Evolutionary conservation across 1,139 yeast species (phyloP), one percentile per base, ranked within the genome.

Genomic region (Yarrowia galli): DNA sequence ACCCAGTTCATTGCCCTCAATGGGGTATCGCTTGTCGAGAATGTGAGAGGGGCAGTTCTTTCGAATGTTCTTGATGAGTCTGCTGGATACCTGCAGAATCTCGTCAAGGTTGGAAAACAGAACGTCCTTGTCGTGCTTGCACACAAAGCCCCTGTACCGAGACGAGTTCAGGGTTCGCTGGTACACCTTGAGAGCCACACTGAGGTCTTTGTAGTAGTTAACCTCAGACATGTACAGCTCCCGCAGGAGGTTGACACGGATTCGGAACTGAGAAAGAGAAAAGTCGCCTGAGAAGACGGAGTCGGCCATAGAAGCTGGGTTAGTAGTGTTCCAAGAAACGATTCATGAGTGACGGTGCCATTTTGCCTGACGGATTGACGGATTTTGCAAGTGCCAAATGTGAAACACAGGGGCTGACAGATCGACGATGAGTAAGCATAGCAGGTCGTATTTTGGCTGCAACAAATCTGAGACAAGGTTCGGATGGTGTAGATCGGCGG

Each of bases 191-290:
- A 75, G 73, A 10, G 77, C 72, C 0, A 79, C 78, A 1, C 73
- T 75, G 74, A 79, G 71, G 67, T 79, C 82, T 13, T 73, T 73
- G 12, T 78, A 75, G 70, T 78, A 79, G 15, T 73, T 72, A 45
- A 74, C 71, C 67, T 79, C 82, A 4, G 81, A 77, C 15, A 71
- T 71, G 65, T 77, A 74, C 5, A 79, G 72, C 70, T 79, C 82
- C 13, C 79, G 74, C 54, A 79, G 74, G n/a, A 77, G 71, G 40
- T 77, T 76, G 72, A 70, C 46, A 23, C 66, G 18, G 36, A 38
- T 46, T 4, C 66, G 66, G 35, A 54, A 54, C 48, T 54, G 61
- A 15, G 61, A 54, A 15, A 54, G 40, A 6, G 61, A 54, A 25
- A 54, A 38, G 61, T 54, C 61, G 48, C 61, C 48, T 13, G 61